Evolutionary conservation across 2,329 filamentous ascomycete genomes (phyloP).

Genomic region (Trichoderma atrobrunneum): DNA sequence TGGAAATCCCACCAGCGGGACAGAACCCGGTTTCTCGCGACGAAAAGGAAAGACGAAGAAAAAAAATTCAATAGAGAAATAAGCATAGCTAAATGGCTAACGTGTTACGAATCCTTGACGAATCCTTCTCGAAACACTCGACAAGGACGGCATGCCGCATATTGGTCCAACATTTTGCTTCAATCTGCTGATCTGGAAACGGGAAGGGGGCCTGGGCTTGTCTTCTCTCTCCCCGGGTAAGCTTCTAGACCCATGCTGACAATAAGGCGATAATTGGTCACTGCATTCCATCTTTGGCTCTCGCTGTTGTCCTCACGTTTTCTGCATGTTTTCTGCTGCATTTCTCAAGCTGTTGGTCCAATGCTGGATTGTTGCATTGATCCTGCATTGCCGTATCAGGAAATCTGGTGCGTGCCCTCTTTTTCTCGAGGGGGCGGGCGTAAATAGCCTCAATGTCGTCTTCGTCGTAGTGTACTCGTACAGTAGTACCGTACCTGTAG

Average conservation of each 20-base stretch:
- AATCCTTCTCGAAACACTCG: not conserved
- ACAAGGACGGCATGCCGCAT: not conserved
- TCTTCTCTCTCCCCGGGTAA: not conserved
- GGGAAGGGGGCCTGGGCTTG: not conserved
- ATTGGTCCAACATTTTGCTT: not conserved
- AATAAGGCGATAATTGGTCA: constrained; percentile 6
- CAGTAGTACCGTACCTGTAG: not conserved
- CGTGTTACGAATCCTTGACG: not conserved
- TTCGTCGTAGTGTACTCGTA: not conserved
- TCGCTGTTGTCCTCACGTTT: not conserved
- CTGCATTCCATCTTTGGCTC: not conserved
- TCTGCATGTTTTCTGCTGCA: not conserved
- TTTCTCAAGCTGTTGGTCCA: not conserved
- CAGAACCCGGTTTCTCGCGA: constrained; percentile 1
- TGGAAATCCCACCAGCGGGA: not conserved
- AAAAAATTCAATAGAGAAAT: not conserved
- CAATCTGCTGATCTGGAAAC: constrained; percentile 1
- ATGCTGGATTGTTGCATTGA: not conserved
- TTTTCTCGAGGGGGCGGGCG: not conserved
- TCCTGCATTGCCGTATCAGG: constrained; percentile 1
- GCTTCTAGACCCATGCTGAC: not conserved
- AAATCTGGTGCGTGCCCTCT: constrained; percentile 3
- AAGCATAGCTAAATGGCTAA: not conserved
- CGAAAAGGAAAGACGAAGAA: not conserved
- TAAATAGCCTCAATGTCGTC: not conserved